Conservation (phyloP, 2,329 filamentous ascomycete genomes). For the Sporothrix pseudoabietina region DNA sequence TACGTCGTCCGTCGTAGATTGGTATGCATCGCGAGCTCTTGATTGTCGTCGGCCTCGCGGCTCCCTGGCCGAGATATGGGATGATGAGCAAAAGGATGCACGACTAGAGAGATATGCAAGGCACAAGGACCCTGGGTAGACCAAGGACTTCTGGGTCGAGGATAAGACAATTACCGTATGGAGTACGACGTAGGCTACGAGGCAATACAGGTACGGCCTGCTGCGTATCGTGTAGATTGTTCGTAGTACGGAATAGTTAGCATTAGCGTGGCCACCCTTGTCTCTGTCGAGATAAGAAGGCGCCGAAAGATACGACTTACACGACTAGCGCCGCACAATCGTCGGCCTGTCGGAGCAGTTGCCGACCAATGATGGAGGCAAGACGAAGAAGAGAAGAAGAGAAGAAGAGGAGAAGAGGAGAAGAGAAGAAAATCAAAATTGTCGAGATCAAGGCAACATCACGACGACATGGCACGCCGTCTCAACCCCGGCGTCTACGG, state of each 20-base stretch:
- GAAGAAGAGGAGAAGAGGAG: background rate
- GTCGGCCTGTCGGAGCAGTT: background rate
- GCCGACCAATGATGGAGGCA: background rate
- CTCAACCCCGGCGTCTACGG: constrained; percentile 15
- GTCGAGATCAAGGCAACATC: background rate
- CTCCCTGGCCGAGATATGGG: background rate
- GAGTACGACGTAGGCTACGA: no score
- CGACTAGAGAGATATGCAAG: background rate
- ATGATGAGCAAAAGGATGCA: background rate
- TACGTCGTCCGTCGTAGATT: no score
- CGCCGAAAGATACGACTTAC: background rate
- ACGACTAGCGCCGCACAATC: background rate
- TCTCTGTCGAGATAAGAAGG: background rate
- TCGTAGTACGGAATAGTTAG: no score
- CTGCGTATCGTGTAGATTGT: no score
- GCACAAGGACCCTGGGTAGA: background rate
- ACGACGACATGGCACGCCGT: background rate
- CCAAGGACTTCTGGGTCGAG: no score
- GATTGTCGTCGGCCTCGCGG: background rate
- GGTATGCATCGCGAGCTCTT: background rate
- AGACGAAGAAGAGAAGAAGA: background rate
- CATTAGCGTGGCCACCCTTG: no score
- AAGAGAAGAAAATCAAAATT: background rate
- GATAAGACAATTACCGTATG: no score
- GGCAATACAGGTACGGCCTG: no score